Evolutionary conservation across 495 filamentous ascomycete species (phyloP), one percentile per base, ranked within the genome.

Genomic region (Penicillium desertorum): DNA sequence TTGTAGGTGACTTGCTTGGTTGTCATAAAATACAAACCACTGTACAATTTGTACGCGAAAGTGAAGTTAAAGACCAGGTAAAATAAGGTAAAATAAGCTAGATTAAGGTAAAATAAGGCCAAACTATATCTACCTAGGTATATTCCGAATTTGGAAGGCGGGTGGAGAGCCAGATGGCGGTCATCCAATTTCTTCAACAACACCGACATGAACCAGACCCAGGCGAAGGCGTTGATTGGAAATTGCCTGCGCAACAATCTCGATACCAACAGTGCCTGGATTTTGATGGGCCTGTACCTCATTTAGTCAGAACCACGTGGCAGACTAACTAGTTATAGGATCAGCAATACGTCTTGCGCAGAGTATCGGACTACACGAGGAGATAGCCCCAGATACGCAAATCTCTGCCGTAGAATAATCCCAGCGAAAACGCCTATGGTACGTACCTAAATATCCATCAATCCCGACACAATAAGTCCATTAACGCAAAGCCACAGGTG

Each of bases 201-300:
- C 45, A 67, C 79, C 19, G 68, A 75, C 20, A 51, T 81, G 12
- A 69, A 80, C 45, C 75, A 70, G 56, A 78, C 81, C 44, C 76
- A 82, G 57, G 73, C 75, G 0, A 66, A 81, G 43, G 63, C 79
- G 6, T 70, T 81, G 23, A 72, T 81, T 7, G 76, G 78, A 19
- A 72, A 81, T 60, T 79, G 79, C 49, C 70, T 80, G 23, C 72
- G 74, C 2, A 81, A 81, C 60, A 81, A 79, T 48, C 74, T 82
- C 60, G 81, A 81, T 47, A 76, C 79, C n/a, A 80, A 79, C 12
- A 77, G 74, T 25, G 72, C 78, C 4, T 82, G 78, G 76, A 74
- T 75, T 30, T 58, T 82, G 20, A 70, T 80, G 52, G 76, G 76
- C 66, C 67, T 39, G 55, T 43, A 10, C 3, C 14, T 9, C 45